Percentiles rank a stretch among this genome's conserved stretches.
These are phyloP conservation scores for Globisporangium perplexum DNA, from an alignment of 352 stramenopile species.

Conservation along the genomic window DNA sequence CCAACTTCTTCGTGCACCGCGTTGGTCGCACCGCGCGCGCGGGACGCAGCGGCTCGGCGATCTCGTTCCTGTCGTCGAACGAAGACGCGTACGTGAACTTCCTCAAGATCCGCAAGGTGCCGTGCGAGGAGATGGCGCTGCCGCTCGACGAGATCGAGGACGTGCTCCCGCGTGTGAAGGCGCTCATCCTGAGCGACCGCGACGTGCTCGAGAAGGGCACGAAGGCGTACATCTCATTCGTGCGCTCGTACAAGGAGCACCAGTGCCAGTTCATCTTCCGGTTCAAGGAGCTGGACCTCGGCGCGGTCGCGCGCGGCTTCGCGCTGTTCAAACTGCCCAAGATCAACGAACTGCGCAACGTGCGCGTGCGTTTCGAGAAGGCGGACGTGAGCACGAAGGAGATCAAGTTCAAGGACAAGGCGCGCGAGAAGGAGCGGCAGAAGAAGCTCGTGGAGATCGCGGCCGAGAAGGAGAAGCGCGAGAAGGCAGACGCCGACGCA, in stretches of 20 bases:
- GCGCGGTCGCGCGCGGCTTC: slow-evolving; percentile 84
- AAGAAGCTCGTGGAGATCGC: slow-evolving; percentile 88
- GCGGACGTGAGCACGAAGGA: slow-evolving; percentile 86
- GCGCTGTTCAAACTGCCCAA: slow-evolving; percentile 78
- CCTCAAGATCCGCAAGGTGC: slow-evolving; percentile 93
- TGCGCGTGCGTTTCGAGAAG: slow-evolving; percentile 83
- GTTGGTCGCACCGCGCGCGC: slow-evolving; percentile 97
- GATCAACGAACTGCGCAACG: slow-evolving; percentile 81
- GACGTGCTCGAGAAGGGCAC: slow-evolving; percentile 98
- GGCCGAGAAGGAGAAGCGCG: slow-evolving; percentile 63
- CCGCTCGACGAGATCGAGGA: slow-evolving; percentile 62
- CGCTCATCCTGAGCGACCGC: slow-evolving; percentile 88
- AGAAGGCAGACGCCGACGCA: slow-evolving; percentile 45
- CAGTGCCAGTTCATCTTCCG: slow-evolving; percentile 98
- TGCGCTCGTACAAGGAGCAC: slow-evolving; percentile 99
- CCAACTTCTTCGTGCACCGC: slow-evolving; percentile 99
- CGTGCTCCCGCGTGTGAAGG: slow-evolving; percentile 88
- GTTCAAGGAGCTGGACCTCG: slow-evolving; percentile 97
- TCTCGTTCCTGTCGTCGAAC: slow-evolving; percentile 95
- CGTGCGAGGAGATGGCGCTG: slow-evolving; percentile 74
- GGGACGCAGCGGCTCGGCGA: slow-evolving; percentile 87
- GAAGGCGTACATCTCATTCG: slow-evolving; percentile 98
- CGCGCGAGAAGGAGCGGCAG: slow-evolving; percentile 94
- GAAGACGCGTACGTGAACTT: slow-evolving; percentile 98
- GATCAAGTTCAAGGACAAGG: slow-evolving; percentile 96